Percentiles rank a stretch among this genome's conserved stretches.
These are phyloP conservation scores for Orychophragmus violaceus DNA, from an alignment of 345 rosid species.

Conservation along the genomic window DNA sequence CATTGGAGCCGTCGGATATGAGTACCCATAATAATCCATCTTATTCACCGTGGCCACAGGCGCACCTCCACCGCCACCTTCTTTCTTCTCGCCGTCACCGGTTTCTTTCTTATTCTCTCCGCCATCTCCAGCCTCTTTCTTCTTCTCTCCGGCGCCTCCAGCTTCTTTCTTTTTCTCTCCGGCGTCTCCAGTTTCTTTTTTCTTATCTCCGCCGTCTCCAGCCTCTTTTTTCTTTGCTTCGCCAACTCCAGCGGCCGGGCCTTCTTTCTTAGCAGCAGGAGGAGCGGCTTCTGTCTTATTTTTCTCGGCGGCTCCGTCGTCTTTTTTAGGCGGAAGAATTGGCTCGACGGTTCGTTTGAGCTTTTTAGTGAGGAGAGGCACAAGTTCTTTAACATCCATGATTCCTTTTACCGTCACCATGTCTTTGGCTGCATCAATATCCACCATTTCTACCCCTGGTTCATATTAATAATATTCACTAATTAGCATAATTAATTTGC, in stretches of 20 bases:
- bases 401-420: conserved; percentile 70
- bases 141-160: conserved; percentile 22
- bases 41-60: conserved; percentile 34
- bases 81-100: conserved; percentile 10
- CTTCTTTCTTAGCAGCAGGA: conserved; percentile 30
- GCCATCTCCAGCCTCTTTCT: conserved; percentile 26
- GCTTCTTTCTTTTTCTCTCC: conserved; percentile 21
- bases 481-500: background rate
- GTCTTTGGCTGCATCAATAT: conserved; percentile 54
- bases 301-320: conserved; percentile 32
- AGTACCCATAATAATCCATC: conserved; percentile 40
- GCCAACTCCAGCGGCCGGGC: background rate
- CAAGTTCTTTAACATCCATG: conserved; percentile 55
- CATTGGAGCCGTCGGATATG: conserved; percentile 35
- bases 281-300: background rate
- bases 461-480: background rate
- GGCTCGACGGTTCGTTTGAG: conserved; percentile 62
- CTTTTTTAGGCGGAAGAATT: conserved; percentile 46
- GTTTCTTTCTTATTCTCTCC: conserved; percentile 33
- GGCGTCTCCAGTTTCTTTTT: conserved; percentile 18
- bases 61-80: conserved; percentile 23
- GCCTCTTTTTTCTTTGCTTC: conserved; percentile 47
- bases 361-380: conserved; percentile 44
- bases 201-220: conserved; percentile 22
- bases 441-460: conserved; percentile 58